Evolutionary conservation across 768 basidiomycete genomes (phyloP), one percentile per base, ranked within the genome.

Genomic region (Melanogaster broomeanus): DNA sequence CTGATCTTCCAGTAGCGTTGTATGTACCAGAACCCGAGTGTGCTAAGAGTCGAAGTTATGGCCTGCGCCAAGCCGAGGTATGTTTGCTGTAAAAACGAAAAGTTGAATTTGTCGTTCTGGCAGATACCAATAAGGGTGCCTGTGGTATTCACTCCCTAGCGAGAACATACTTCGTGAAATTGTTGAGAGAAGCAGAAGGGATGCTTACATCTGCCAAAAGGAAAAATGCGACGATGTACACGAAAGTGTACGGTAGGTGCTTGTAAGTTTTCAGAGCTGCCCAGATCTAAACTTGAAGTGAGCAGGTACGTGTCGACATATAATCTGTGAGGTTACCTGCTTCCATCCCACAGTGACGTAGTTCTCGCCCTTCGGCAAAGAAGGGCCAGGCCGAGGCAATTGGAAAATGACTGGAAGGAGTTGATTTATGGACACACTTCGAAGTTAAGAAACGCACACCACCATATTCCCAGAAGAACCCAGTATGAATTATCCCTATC

Each of bases 291-390:
- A 24, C 25, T 48, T 8, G 34, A 25, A 7, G 41, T 63, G 5
- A 60, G 47, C n/a, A 27, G 1, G 33, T 24, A 12, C n/a, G 4
- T 30, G 18, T 18, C 27, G 40, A 15, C 28, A 42, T 39, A 34
- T 0, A 18, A 11, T n/a, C 12, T 37, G 35, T 38, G 3, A 43
- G 24, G 2, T 61, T 51, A 83, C 87, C 75, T 92, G 90, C 62
- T 88, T 91, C 87, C 88, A 93, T 38, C 92, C 92, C 40, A 94
- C 80, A 0, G 89, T 90, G 24, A 92, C 53, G 60, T 93, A 93
- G 52, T 68, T 78, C 56, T 91, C 84, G 43, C 85, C 85, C 57
- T 84, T 85, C 0, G 92, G 92, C 19, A 94, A 72, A 12, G 83
- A 71, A 46, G 90, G 88, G 0, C 92, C 92, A 3, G 88, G 85